These are phyloP conservation scores for Pecoramyces ruminantium DNA, from an alignment of 192 early-diverging fungal species.

Conservation along the genomic window DNA sequence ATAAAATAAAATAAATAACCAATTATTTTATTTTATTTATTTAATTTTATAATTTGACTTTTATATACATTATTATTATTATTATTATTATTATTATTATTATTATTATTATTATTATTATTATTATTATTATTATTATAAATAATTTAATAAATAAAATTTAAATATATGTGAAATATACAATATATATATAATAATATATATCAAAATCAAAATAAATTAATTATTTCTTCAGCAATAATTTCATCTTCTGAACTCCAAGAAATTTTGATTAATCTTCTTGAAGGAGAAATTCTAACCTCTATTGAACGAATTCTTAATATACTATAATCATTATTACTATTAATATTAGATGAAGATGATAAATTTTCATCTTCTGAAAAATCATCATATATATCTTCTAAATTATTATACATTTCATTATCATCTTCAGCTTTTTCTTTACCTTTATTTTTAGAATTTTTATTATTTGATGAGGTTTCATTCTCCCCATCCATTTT, in stretches of 20 bases:
- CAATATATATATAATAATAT: too few relatives aligned
- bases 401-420: neutral
- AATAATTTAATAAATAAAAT: too few relatives aligned
- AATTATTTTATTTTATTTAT: too few relatives aligned
- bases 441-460: neutral
- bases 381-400: neutral
- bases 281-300: neutral
- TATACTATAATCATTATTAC: neutral
- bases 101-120: too few relatives aligned
- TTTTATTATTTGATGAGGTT: neutral
- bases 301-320: neutral
- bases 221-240: neutral
- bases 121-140: too few relatives aligned
- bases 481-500: neutral
- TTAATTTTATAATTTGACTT: too few relatives aligned
- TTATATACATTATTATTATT: too few relatives aligned
- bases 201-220: neutral
- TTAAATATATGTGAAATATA: too few relatives aligned
- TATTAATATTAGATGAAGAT: neutral
- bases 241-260: neutral
- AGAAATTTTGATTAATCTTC: neutral
- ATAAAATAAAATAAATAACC: too few relatives aligned
- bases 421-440: neutral
- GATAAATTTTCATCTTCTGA: neutral
- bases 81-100: too few relatives aligned